A percentile compares a stretch with the other conserved stretches of the same genome.
phyloP scores from a whole-genome alignment of 352 stramenopile species.

The Globisporangium barbulae region DNA sequence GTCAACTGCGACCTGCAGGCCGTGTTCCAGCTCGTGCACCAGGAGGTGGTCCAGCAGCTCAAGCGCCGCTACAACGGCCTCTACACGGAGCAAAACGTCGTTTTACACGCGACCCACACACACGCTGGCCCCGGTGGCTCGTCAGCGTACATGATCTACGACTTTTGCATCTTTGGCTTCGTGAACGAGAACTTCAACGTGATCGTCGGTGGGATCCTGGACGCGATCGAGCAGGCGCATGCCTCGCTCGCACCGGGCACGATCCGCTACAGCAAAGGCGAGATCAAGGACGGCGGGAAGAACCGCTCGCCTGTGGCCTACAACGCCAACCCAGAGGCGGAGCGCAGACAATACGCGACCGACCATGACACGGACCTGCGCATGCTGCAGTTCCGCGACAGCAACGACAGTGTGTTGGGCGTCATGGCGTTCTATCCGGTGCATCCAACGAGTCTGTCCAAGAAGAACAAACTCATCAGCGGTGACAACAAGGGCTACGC shows the following conservation, averaged over 20 bases:
- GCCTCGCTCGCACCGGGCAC: slow-evolving; percentile 35
- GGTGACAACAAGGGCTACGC: slow-evolving; percentile 80
- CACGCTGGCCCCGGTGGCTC: slow-evolving; percentile 72
- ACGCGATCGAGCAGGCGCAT: slow-evolving; percentile 56
- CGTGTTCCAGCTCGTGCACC: slow-evolving; percentile 51
- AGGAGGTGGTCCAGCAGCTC: slow-evolving; percentile 41
- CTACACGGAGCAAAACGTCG: slow-evolving; percentile 66
- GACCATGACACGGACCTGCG: slow-evolving; percentile 73
- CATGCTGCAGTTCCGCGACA: slow-evolving; percentile 47
- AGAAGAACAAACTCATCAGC: slow-evolving; percentile 65
- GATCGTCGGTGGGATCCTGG: slow-evolving; percentile 67
- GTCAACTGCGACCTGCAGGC: slow-evolving; percentile 45
- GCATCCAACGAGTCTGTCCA: slow-evolving; percentile 77
- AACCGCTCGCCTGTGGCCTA: slow-evolving; percentile 75
- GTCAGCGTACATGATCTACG: slow-evolving; percentile 74
- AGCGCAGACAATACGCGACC: slow-evolving; percentile 45
- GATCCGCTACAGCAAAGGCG: slow-evolving; percentile 34
- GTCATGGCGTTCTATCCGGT: slow-evolving; percentile 75
- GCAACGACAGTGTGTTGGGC: slow-evolving; percentile 31
- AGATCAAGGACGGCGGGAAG: slow-evolving; percentile 35
- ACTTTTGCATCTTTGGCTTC: slow-evolving; percentile 41
- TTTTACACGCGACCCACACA: slow-evolving; percentile 79
- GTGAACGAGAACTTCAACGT: slow-evolving; percentile 56
- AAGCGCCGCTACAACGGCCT: slow-evolving; percentile 25
- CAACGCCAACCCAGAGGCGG: slow-evolving; percentile 52